Evolutionary conservation across 768 basidiomycete genomes (phyloP).

Genomic region (Leccinellum albellum): DNA sequence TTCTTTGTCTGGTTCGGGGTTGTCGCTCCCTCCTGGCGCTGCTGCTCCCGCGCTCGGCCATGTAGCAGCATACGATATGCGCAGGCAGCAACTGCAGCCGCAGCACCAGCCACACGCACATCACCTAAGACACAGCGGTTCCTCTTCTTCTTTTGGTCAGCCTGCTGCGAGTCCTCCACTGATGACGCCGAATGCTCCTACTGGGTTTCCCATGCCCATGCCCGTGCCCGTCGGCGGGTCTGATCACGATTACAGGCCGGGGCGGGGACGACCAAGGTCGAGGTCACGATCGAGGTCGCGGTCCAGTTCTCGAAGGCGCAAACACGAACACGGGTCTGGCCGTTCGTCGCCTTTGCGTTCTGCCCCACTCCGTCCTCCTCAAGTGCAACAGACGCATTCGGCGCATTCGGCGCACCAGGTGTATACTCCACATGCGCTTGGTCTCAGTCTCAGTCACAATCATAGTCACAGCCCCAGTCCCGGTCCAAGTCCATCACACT

Average conservation of each 20-base stretch:
- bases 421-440: background rate
- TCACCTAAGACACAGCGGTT: background rate
- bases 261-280: background rate
- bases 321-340: background rate
- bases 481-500: background rate
- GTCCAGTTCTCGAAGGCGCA: background rate
- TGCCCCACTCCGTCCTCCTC: background rate
- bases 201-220: background rate
- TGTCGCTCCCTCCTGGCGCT: background rate
- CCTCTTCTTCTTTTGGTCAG: background rate
- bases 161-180: background rate
- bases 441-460: background rate
- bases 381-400: background rate
- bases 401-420: background rate
- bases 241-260: background rate
- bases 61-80: background rate
- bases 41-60: background rate
- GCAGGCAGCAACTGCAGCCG: background rate
- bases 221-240: background rate
- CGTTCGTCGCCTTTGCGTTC: slow-evolving; percentile 6
- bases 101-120: background rate
- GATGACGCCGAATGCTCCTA: background rate
- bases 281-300: background rate
- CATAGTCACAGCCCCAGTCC: background rate
- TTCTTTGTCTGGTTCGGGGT: background rate